Evolutionary conservation across 495 filamentous ascomycete species (phyloP).

Genomic region (Neurospora sp.): DNA sequence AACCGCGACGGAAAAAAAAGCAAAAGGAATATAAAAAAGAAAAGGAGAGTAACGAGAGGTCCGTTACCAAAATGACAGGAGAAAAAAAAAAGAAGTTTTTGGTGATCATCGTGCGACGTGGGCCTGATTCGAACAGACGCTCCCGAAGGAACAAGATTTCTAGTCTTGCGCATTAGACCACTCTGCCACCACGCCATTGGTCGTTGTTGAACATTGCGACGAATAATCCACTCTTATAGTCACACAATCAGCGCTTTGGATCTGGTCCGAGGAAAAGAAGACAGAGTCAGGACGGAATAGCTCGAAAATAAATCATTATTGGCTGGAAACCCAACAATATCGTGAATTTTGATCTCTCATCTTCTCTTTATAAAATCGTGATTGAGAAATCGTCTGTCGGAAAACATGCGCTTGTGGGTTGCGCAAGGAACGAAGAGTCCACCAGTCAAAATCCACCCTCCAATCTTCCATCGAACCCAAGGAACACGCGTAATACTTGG

Average conservation of each 20-base stretch:
- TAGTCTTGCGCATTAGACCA: not conserved
- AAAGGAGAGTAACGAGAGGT: not conserved
- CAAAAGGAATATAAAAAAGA: not conserved
- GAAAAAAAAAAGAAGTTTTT: not conserved
- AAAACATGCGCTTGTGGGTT: not conserved
- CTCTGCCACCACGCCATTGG: not conserved
- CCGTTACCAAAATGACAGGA: not conserved
- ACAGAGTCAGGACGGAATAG: not conserved
- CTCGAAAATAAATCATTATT: not conserved
- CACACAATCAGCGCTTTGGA: not conserved
- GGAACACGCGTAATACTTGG: too few species aligned
- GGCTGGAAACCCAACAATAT: not conserved
- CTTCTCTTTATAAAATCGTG: not conserved
- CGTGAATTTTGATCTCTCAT: not conserved
- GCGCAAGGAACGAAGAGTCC: not conserved
- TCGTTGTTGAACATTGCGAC: fast-evolving
- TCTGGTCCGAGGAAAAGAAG: not conserved
- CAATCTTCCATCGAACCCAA: not conserved
- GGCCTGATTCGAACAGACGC: not conserved
- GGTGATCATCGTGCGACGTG: not conserved
- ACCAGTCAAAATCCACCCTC: not conserved
- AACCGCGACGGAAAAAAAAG: not conserved
- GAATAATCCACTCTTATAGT: not conserved
- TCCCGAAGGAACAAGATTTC: not conserved
- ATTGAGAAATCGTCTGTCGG: not conserved